Base-by-base conservation (phyloP, 805 yeast genomes). In the Myxozyma melibiosi region DNA sequence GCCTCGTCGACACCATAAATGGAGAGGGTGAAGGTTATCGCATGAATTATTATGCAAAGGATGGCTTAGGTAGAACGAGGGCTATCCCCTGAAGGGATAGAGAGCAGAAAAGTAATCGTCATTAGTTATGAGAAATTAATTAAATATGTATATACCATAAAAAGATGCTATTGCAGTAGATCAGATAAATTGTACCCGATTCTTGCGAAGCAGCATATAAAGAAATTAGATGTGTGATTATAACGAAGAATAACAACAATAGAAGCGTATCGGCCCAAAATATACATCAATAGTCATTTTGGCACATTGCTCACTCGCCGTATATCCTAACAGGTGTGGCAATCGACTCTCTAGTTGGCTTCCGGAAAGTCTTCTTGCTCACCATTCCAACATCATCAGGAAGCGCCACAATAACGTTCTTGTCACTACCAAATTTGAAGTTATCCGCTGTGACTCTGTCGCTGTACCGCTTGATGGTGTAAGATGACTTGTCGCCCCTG, bases 41-140 rank as follows among this genome's bases (percentile, higher is more conserved):
- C 8, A 94, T 94, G 99, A 98, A 94, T 70, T 94, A 92, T 70
- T 94, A 94, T 68, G 84, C 86, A 6, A 80, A 81, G 65, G 88
- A 90, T 50, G 98, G 99, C 4, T 53, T 66, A 4, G 69, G 69
- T 20, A 46, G 73, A 9, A 37, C 55, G 2, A 4, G 11, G 9
- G 51, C 43, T 33, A 22, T 11, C 25, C 9, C 25, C 9, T 18
- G 14, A 39, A 14, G 28, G 6, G 9, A n/a, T 35, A n/a, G n/a
- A n/a, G n/a, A n/a, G n/a, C n/a, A n/a, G n/a, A n/a, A n/a, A n/a
- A n/a, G n/a, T n/a, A n/a, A n/a, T n/a, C n/a, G n/a, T n/a, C n/a
- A n/a, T n/a, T n/a, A n/a, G n/a, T n/a, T n/a, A n/a, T n/a, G n/a
- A n/a, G n/a, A n/a, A n/a, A n/a, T n/a, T n/a, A n/a, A n/a, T n/a